Base-by-base conservation (phyloP, 345 rosid genomes). In the Citrus reticulata region DNA sequence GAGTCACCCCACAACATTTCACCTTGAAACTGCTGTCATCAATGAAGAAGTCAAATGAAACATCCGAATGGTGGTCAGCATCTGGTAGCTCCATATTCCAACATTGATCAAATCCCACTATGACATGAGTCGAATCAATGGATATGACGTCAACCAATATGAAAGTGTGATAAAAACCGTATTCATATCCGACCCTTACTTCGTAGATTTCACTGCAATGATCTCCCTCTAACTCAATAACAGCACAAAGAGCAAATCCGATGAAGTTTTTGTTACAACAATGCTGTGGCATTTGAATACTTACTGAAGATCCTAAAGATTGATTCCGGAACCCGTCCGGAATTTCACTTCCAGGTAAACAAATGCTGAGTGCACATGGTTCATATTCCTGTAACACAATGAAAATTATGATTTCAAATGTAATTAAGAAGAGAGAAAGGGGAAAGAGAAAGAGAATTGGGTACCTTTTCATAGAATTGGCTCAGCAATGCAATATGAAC, bases 301-400 rank as follows among this genome's bases (percentile, higher is more conserved):
- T 59, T 32, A 59, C 9, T 5, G 76, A 59, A 35, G 76, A 73
- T n/a, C 67, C 35, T 4, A 4, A 7, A 59, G 55, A 32, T 59
- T 37, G 34, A 59, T 59, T 22, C 13, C 27, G 3, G 76, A 73
- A 59, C 66, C 76, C 39, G n/a, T 58, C 35, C 2, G 67, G 76
- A 73, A 73, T 73, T 58, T 20, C 20, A 37, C 67, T 73, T 60
- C 76, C 67, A 59, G 76, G 76, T 0, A 58, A 59, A 37, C 54
- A 58, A 37, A 73, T 35, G 54, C 55, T 58, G 67, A 58, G 13
- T 46, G 51, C 51, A 46, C 51, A 46, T 46, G 51, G 51, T 46
- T 46, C 17, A 46, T 46, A 46, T 34, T 35, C 40, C 76, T 73
- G 32, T n/a, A 73, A 32, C 16, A 11, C 17, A 20, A 29, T 39